Base-by-base conservation (phyloP, 495 filamentous ascomycete genomes). In the Talaromyces proteolyticus region DNA sequence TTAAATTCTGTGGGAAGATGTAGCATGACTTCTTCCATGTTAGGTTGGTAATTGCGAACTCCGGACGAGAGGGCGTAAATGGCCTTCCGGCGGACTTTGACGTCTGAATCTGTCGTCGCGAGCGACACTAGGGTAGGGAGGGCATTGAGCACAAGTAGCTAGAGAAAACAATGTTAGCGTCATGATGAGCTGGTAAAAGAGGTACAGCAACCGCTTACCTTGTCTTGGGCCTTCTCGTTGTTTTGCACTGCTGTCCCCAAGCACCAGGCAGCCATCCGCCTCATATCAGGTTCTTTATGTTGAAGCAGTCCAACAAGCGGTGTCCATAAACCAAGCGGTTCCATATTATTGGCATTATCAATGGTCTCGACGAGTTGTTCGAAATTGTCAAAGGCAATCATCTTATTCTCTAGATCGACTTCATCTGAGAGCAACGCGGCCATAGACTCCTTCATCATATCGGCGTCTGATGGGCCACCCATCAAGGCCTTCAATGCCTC, bases 331-430 rank as follows among this genome's bases (percentile, higher is more conserved):
- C 77, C 78, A 14, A 96, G 70, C 6, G 77, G 76, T 42, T 82
- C 84, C 47, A 96, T 72, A 64, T 95, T 91, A 72, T 96, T 96
- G 42, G 93, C 91, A 68, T 97, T 98, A 72, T 98, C 93, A 52
- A 97, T 78, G 36, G 74, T 77, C 72, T 96, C 93, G 56, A 97
- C 83, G 37, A 96, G 72, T 63, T 94, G 86, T 70, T 96, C 91
- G 45, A 97, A 87, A 72, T 96, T 95, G 76, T 98, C 93, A 66
- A 96, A 95, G 24, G 94, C 94, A 42, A 81, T 82, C 34, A 95
- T 62, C 65, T 88, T 88, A 63, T 92, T 80, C 38, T 91, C 83
- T 50, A 94, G 73, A 6, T 79, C 73, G 25, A 82, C 60, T 55
- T 89, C 79, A 4, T 78, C 61, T 0, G 75, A 81, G 17, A 69